Evolutionary conservation across 352 stramenopile species (phyloP).

Genomic region (Blastocystis hominis): DNA sequence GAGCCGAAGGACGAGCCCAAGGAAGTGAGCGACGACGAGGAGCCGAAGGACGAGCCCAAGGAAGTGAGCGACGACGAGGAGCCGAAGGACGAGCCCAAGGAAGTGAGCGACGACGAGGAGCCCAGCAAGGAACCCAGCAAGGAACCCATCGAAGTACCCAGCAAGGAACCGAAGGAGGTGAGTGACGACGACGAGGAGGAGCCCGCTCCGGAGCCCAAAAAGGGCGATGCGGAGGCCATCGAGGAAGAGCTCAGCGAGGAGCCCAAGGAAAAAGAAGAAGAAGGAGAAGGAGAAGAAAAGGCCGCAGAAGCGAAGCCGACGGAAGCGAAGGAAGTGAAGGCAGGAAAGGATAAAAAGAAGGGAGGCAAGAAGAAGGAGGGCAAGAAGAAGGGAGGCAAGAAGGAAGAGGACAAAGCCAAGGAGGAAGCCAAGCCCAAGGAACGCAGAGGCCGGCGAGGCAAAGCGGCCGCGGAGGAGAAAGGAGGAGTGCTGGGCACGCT

Average conservation of each 20-base stretch:
- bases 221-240: not conserved
- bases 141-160: not conserved
- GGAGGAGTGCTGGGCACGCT: constrained; percentile 16
- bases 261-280: not conserved
- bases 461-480: not conserved
- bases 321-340: not conserved
- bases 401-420: constrained; percentile 12
- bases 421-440: not conserved
- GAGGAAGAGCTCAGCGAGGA: not conserved
- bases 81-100: not conserved
- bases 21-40: not conserved
- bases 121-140: not conserved
- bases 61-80: not conserved
- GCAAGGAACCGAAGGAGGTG: not conserved
- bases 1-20: not conserved
- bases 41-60: constrained; percentile 14
- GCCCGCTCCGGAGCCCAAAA: not conserved
- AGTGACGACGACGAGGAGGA: not conserved
- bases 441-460: constrained; percentile 31
- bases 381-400: constrained; percentile 8
- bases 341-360: not conserved
- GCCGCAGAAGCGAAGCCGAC: not conserved
- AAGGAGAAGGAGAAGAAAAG: not conserved
- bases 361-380: not conserved
- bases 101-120: not conserved